Evolutionary conservation across 2,329 filamentous ascomycete species (phyloP), one percentile per base, ranked within the genome.

Genomic region (Pseudogymnoascus sp.): DNA sequence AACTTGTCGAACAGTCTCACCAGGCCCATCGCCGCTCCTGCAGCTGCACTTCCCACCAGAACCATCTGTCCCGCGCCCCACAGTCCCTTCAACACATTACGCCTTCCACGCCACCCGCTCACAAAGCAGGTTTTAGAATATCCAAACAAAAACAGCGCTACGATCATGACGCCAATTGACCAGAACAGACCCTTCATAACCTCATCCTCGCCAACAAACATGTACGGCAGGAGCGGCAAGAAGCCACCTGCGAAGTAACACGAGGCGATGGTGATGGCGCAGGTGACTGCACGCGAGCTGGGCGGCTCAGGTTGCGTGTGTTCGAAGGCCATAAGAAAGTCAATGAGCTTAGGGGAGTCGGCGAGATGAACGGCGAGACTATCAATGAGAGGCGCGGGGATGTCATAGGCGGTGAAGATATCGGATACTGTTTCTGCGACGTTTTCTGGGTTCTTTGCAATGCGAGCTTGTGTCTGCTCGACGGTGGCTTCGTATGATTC

Each of bases 141-240:
- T n/a, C 86, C 86, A 70, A 89, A 89, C 2, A 75, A 72, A 62
- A 88, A 81, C 45, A 89, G 72, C 1, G 84, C 81, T 6, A 85
- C 69, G 11, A 83, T 78, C 69, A 87, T 89, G 61, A 88, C 79
- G 4, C 71, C 78, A 26, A 87, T 78, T 23, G 83, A 87, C 64
- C 83, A 81, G 37, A 81, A 78, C 60, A 92, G 74, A 6, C 80
- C 81, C 14, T 72, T 65, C 35, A 74, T 69, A 5, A 82, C 77
- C 26, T 76, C 69, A 4, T 77, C 65, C 3, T 66, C 65, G 1
- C 65, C 68, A 16, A 80, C 76, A 62, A 80, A 78, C 63, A 84
- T 77, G 68, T 85, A 85, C 0, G 83, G 83, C 31, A 83, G 69
- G 8, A 85, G 71, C 3, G 82, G 82, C 29, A 85, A 76, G 63